A percentile compares a stretch with the other conserved stretches of the same genome.
phyloP scores from a whole-genome alignment of 495 filamentous ascomycete genomes.

The Penicillium silybi region DNA sequence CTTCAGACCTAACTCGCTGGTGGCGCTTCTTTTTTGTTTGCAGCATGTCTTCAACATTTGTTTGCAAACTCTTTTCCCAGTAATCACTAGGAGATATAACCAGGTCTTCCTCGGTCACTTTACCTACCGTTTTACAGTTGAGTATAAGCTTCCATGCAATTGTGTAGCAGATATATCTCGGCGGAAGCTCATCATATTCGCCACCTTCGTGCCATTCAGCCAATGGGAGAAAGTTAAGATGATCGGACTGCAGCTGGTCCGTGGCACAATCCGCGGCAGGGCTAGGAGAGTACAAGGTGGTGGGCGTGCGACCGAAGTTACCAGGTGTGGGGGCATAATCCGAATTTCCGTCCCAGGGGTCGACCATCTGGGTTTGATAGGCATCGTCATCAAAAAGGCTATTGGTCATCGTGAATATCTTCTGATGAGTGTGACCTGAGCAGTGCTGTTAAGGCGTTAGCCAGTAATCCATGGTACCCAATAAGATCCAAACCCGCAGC shows the following conservation, averaged over 20 bases:
- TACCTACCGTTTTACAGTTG: constrained; percentile 10
- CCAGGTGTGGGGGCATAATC: not conserved
- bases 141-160: constrained; percentile 11
- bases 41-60: no score
- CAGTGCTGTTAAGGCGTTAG: no score
- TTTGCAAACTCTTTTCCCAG: not conserved
- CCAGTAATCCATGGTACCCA: no score
- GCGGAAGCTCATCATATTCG: not conserved
- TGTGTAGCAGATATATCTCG: constrained; percentile 9
- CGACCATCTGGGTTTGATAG: no score
- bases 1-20: no score
- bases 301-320: not conserved
- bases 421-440: no score
- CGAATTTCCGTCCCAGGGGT: not conserved
- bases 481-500: no score
- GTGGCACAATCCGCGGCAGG: not conserved
- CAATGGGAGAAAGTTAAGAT: constrained; percentile 1
- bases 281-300: not conserved
- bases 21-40: no score
- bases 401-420: no score
- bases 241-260: not conserved
- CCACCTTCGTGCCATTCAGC: constrained; percentile 3
- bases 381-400: no score
- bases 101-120: constrained; percentile 6
- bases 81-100: constrained; percentile 7